Conservation (phyloP, 2,329 filamentous ascomycete genomes). For the Chaetomium globosum region DNA sequence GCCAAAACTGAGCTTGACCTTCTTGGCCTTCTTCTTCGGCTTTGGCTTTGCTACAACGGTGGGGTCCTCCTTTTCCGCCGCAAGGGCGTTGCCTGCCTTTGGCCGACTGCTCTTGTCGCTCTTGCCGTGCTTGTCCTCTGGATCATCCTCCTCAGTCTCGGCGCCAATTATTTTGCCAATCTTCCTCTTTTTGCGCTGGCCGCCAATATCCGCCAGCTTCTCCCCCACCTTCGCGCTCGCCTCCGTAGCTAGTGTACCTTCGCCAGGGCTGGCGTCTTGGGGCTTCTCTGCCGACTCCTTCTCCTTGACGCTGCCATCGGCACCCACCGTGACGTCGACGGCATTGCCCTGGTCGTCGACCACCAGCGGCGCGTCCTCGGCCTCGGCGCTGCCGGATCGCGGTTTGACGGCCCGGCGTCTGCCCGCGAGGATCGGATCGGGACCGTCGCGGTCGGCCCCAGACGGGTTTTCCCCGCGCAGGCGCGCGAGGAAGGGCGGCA, state of each 20-base stretch:
- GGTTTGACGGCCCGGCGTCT: constrained; percentile 55
- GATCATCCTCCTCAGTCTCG: constrained; percentile 41
- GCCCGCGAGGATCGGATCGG: constrained; percentile 56
- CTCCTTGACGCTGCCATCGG: constrained; percentile 49
- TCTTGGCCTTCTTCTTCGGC: constrained; percentile 59
- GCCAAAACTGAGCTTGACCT: constrained; percentile 69
- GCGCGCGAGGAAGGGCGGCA: constrained; percentile 63
- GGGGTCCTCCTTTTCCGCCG: constrained; percentile 16
- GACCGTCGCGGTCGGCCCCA: constrained; percentile 50
- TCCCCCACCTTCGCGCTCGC: constrained; percentile 29
- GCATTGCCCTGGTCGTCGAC: constrained; percentile 73
- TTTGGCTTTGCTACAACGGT: constrained; percentile 23
- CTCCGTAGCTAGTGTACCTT: constrained; percentile 42
- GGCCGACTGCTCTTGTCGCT: constrained; percentile 23
- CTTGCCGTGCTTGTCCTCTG: constrained; percentile 35
- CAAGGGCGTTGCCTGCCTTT: neutral
- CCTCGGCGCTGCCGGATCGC: constrained; percentile 66
- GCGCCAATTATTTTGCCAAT: constrained; percentile 57
- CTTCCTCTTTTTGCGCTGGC: constrained; percentile 41
- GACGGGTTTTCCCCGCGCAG: constrained; percentile 57
- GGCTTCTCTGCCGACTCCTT: constrained; percentile 26
- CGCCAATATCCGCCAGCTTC: constrained; percentile 35
- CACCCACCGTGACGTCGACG: constrained; percentile 47
- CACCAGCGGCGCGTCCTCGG: constrained; percentile 75
- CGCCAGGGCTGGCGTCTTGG: constrained; percentile 37